phyloP scores from a whole-genome alignment of 306 rosid species.

The Ziziphus jujuba region DNA sequence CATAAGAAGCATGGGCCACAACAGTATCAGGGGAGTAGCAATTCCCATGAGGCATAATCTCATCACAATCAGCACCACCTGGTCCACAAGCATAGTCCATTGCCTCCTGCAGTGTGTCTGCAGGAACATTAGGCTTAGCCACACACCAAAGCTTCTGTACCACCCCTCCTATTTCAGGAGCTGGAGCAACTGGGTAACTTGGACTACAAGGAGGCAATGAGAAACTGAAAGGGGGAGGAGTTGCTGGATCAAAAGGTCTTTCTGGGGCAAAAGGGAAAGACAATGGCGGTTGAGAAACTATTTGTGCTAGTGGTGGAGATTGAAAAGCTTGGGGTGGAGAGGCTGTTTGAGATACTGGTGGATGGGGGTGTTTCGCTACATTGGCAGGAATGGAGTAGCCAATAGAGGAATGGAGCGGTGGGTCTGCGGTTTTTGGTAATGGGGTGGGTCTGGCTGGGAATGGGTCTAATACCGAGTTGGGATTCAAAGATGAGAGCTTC shows the following conservation, averaged over 20 bases:
- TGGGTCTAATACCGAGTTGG: slow-evolving; percentile 26
- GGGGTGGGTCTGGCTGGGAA: slow-evolving; percentile 62
- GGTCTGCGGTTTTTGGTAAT: slow-evolving; percentile 48
- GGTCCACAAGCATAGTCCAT: slow-evolving; percentile 94
- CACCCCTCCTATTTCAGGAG: slow-evolving; percentile 32
- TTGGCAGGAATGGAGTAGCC: slow-evolving; percentile 48
- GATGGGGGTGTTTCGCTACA: slow-evolving; percentile 41
- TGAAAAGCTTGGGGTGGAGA: slow-evolving; percentile 53
- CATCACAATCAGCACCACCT: slow-evolving; percentile 75
- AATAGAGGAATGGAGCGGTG: slow-evolving; percentile 52
- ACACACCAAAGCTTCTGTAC: slow-evolving; percentile 83
- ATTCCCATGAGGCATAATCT: slow-evolving; percentile 59
- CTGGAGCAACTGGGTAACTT: slow-evolving; percentile 41
- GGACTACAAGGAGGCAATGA: slow-evolving; percentile 75
- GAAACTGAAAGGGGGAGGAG: slow-evolving; percentile 54
- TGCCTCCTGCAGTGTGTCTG: slow-evolving; percentile 64
- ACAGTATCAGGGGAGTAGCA: slow-evolving; percentile 67
- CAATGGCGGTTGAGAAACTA: slow-evolving; percentile 13
- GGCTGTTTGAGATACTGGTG: slow-evolving; percentile 42
- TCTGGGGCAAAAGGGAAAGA: slow-evolving; percentile 16
- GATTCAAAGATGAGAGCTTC: slow-evolving; percentile 52
- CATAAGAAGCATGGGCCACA: slow-evolving; percentile 89
- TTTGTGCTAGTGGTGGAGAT: background rate
- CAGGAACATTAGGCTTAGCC: slow-evolving; percentile 89
- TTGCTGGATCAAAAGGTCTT: slow-evolving; percentile 48